phyloP scores from a whole-genome alignment of 441 rosid species.

The Capsella rubella region DNA sequence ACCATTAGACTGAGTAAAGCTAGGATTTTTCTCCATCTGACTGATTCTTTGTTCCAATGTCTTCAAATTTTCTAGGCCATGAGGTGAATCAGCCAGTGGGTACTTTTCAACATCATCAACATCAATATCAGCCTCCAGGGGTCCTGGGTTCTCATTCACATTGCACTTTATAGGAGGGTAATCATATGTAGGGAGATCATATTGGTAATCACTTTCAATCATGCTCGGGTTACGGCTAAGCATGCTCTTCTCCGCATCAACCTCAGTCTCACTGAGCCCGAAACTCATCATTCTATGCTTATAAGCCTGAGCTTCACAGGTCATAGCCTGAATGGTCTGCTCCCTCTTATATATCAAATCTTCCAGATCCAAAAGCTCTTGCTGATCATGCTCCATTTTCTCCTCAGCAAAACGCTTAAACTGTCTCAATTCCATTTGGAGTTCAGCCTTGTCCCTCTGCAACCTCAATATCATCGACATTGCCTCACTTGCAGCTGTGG shows the following conservation, averaged over 20 bases:
- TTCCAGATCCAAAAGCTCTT: slow-evolving; percentile 73
- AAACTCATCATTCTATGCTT: slow-evolving; percentile 95
- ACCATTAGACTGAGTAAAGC: slow-evolving; percentile 54
- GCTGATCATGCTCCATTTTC: slow-evolving; percentile 92
- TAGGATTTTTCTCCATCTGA: slow-evolving; percentile 83
- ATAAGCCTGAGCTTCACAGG: slow-evolving; percentile 86
- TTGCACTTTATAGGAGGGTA: slow-evolving; percentile 85
- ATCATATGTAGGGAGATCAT: slow-evolving; percentile 59
- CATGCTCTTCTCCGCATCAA: slow-evolving; percentile 61
- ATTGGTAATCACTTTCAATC: slow-evolving; percentile 52
- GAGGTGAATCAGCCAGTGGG: slow-evolving; percentile 71
- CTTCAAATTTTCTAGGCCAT: slow-evolving; percentile 56
- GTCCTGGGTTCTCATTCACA: slow-evolving; percentile 61
- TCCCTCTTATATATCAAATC: slow-evolving; percentile 91
- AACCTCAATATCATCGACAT: slow-evolving; percentile 97
- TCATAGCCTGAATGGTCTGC: slow-evolving; percentile 77
- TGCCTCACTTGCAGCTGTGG: slow-evolving; percentile 94
- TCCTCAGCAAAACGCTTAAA: slow-evolving; percentile 93
- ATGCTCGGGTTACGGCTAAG: slow-evolving; percentile 50
- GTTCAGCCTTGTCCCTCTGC: slow-evolving; percentile 97
- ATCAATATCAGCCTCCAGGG: slow-evolving; percentile 62
- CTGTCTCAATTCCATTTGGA: slow-evolving; percentile 91
- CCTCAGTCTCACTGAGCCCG: slow-evolving; percentile 75
- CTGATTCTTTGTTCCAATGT: slow-evolving; percentile 73
- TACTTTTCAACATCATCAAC: slow-evolving; percentile 83